Evolutionary conservation across 177 flowering plant species (phyloP), one percentile per base, ranked within the genome.

Genomic region (Vitis hybrid): DNA sequence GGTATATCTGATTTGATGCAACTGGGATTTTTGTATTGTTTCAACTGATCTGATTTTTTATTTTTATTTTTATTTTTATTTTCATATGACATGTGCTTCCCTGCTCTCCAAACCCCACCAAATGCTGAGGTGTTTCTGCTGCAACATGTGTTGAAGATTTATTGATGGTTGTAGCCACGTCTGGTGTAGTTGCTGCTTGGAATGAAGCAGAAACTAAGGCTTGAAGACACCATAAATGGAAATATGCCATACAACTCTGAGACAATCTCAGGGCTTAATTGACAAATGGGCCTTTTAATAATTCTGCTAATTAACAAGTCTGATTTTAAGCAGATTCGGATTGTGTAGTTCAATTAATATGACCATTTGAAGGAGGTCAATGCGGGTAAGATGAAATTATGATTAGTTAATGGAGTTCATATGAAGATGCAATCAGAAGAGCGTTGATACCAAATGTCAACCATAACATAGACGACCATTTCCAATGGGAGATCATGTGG

Each of bases 131-230:
- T 52, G 33, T 65, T 65, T 20, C 1, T 18, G n/a, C 17, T 18
- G 44, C 9, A 31, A 65, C 18, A 20, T 65, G 31, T 28, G 31
- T 28, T 28, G 31, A 28, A 51, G 56, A 69, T 33, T 49, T 49
- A 6, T 56, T 57, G 63, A 20, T 74, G n/a, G 75, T 78, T 68
- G 81, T 55, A 55, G 77, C 66, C 80, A 78, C 81, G 77, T 78
- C 60, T 50, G 38, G 20, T 28, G 47, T 44, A 57, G 68, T 54
- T 77, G 77, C 68, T 61, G 56, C 71, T 62, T 51, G 2, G 15
- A 68, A 68, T 22, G 75, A 53, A 59, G 61, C 78, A 64, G 12
- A 74, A 33, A 17, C 33, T 59, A 59, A 60, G 31, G 3, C 13
- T n/a, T 11, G 7, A 14, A 17, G 10, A 38, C 44, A 8, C 55